Base-by-base conservation (phyloP, 2,329 filamentous ascomycete genomes). In the Epichloe gansuensis region DNA sequence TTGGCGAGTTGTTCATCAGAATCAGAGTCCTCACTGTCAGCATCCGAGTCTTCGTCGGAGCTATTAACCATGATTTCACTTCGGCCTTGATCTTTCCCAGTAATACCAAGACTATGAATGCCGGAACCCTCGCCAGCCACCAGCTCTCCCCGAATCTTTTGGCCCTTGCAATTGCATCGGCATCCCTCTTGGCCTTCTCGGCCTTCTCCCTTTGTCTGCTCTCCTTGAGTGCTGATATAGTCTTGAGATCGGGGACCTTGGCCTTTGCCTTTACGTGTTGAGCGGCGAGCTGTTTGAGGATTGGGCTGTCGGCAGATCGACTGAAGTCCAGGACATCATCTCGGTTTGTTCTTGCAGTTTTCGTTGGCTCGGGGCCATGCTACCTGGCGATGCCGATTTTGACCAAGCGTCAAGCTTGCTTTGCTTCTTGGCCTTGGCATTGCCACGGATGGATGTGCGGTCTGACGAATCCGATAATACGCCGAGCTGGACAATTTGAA, bases 21-120 rank as follows among this genome's bases (percentile, higher is more conserved):
- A 54, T 75, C 69, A n/a, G 64, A 66, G 15, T 70, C 74, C 2
- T 78, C 75, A 3, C 89, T 78, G 12, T 87, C 85, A 41, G 80
- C 80, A 42, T 81, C 79, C 9, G 87, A 78, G 46, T 88, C 83
- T 55, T 88, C 86, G 56, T 93, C 89, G 3, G 83, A 85, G 54
- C 83, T 86, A 53, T 86, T 83, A 25, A 96, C 88, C 89, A 97
- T 95, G 67, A 97, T 89, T 58, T 91, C 89, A 62, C 85, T 86
- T 57, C 86, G 86, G 3, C 80, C 77, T 62, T 91, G 86, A 52
- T 93, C 89, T 68, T 91, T 93, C 54, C 88, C 88, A 52, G 80
- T 73, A 1, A 90, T 74, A 38, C 86, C 76, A 48, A 94, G 76
- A 28, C 83, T 84, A 56, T 80, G 77, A 9, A 93, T 70, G 21